Conservation (phyloP, 371 early-diverging fungal genomes). For the Neoconidiobolus thromboides region DNA sequence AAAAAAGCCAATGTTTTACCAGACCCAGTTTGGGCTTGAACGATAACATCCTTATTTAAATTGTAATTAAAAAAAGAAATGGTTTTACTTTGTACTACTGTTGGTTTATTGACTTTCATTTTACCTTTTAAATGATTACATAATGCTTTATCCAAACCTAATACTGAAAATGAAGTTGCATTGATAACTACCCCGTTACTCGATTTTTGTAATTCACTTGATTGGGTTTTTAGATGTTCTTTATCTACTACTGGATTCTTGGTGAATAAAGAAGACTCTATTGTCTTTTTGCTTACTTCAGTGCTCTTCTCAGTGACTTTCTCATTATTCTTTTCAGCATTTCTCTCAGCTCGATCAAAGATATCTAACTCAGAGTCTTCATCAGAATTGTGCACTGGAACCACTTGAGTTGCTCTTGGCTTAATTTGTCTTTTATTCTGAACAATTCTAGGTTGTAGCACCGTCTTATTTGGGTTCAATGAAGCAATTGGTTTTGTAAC, state of each 20-base stretch:
- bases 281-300: not conserved
- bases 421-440: too few species aligned
- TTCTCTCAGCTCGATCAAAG: too few species aligned
- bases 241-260: not conserved
- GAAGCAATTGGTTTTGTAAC: too few species aligned
- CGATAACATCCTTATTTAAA: conserved; percentile 56
- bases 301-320: too few species aligned
- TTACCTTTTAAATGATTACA: conserved; percentile 30
- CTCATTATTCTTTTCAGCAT: too few species aligned
- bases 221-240: not conserved
- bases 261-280: not conserved
- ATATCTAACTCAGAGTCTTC: too few species aligned
- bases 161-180: conserved; percentile 30
- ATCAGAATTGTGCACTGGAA: too few species aligned
- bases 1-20: conserved; percentile 97
- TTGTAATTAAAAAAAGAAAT: conserved; percentile 10
- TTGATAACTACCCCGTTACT: conserved; percentile 20
- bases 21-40: conserved; percentile 93
- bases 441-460: too few species aligned
- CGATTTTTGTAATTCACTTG: not conserved
- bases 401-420: too few species aligned
- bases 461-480: too few species aligned
- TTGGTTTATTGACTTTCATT: conserved; percentile 33
- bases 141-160: conserved; percentile 47
- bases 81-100: conserved; percentile 11